Percentiles rank a stretch among this genome's conserved stretches.
These are phyloP conservation scores for Fabrea salina DNA, from an alignment of 169 alveolate genomes.

Conservation along the genomic window DNA sequence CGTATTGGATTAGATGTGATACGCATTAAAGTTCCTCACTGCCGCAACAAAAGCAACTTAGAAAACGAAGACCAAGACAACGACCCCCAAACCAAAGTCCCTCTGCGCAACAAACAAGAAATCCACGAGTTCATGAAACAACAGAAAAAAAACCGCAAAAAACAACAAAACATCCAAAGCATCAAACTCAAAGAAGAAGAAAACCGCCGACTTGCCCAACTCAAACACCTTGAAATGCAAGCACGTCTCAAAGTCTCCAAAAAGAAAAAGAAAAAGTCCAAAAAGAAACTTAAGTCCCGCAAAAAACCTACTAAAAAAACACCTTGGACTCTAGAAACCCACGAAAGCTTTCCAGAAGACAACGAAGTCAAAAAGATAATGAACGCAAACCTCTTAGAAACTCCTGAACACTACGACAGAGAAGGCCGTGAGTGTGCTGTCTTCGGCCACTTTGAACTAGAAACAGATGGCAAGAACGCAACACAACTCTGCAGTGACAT, in stretches of 20 bases:
- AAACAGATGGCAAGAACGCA: background rate
- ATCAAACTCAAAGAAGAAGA: background rate
- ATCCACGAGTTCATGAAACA: background rate
- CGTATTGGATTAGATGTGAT: constrained; percentile 17
- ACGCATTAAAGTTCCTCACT: background rate
- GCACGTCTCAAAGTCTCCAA: background rate
- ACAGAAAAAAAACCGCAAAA: background rate
- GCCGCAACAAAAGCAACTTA: background rate
- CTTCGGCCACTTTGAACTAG: background rate
- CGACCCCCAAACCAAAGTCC: background rate
- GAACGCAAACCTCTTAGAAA: background rate
- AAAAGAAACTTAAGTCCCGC: background rate
- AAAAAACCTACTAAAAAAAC: background rate
- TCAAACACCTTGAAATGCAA: background rate
- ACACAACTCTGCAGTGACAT: background rate
- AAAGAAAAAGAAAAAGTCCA: background rate
- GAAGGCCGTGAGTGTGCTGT: background rate
- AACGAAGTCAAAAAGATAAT: background rate
- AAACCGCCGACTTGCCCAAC: background rate
- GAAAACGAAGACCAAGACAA: background rate
- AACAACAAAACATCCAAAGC: background rate
- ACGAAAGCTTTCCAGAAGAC: background rate
- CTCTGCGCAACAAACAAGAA: background rate
- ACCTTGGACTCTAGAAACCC: background rate
- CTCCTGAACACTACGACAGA: background rate